These are phyloP conservation scores for Clohesyomyces aquaticus DNA, from an alignment of 495 filamentous ascomycete genomes.

Conservation along the genomic window DNA sequence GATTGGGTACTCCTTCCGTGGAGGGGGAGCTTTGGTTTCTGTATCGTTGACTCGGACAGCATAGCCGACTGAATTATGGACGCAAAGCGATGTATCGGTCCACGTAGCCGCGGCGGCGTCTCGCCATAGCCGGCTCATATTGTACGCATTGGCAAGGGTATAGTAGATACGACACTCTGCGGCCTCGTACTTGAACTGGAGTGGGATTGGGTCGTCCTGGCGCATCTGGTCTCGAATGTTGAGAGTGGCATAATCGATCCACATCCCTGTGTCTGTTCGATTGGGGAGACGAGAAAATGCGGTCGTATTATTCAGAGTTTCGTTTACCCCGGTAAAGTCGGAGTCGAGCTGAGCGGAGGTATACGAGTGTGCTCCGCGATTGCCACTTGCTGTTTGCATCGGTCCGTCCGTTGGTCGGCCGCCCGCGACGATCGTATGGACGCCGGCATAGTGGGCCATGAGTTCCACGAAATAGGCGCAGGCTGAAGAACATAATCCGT, in stretches of 20 bases:
- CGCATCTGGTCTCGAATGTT: conserved; percentile 28
- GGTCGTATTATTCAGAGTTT: conserved; percentile 9
- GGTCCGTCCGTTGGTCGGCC: conserved; percentile 47
- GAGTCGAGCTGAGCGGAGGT: conserved; percentile 11
- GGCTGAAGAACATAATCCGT: conserved; percentile 53
- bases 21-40: neutral
- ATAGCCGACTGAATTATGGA: conserved; percentile 29
- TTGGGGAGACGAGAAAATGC: conserved; percentile 14
- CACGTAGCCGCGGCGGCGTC: conserved; percentile 15
- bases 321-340: conserved; percentile 5
- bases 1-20: neutral
- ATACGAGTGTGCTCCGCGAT: conserved; percentile 23
- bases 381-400: conserved; percentile 30
- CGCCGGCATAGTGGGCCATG: conserved; percentile 55
- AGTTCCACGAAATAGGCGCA: conserved; percentile 56
- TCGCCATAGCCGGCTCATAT: conserved; percentile 51
- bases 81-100: conserved; percentile 21
- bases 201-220: conserved; percentile 43
- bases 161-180: conserved; percentile 61
- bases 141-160: conserved; percentile 52
- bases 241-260: conserved; percentile 14
- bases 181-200: conserved; percentile 59
- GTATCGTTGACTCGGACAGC: neutral
- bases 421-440: conserved; percentile 53
- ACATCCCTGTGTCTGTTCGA: conserved; percentile 22